Percentiles rank a stretch among this genome's conserved stretches.
phyloP scores from a whole-genome alignment of 257 asterid genomes.

The Solanum bukasovii region DNA sequence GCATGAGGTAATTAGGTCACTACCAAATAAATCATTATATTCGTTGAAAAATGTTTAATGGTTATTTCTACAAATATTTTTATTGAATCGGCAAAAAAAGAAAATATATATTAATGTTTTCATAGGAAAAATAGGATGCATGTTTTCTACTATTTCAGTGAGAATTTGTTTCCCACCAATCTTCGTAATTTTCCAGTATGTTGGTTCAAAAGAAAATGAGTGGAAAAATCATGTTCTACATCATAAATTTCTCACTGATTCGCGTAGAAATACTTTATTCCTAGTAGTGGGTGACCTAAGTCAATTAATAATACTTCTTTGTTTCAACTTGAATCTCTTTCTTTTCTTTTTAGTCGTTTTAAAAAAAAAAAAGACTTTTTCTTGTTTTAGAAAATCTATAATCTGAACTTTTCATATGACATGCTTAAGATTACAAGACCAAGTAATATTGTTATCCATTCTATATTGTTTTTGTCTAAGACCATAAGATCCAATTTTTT shows the following conservation, averaged over 20 bases:
- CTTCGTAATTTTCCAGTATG: not conserved
- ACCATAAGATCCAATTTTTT: not conserved
- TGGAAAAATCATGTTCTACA: too few species aligned
- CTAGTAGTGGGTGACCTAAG: not conserved
- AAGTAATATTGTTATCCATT: not conserved
- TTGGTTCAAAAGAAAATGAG: too few species aligned
- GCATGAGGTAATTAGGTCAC: not conserved
- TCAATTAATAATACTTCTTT: not conserved
- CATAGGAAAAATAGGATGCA: not conserved
- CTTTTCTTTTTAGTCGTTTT: not conserved
- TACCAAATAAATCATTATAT: too few species aligned
- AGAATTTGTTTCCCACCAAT: not conserved
- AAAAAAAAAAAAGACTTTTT: too few species aligned
- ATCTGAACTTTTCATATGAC: not conserved
- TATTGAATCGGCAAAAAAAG: too few species aligned
- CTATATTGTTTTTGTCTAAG: not conserved
- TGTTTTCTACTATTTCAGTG: not conserved
- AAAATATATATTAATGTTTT: too few species aligned
- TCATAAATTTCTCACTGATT: too few species aligned
- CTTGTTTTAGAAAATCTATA: not conserved
- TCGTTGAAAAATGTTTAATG: too few species aligned
- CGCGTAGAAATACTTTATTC: too few species aligned
- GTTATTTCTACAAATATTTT: too few species aligned
- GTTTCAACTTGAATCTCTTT: not conserved
- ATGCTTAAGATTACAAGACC: not conserved